Conservation (phyloP, 148 eudicot genomes). For the Camellia sinensis region DNA sequence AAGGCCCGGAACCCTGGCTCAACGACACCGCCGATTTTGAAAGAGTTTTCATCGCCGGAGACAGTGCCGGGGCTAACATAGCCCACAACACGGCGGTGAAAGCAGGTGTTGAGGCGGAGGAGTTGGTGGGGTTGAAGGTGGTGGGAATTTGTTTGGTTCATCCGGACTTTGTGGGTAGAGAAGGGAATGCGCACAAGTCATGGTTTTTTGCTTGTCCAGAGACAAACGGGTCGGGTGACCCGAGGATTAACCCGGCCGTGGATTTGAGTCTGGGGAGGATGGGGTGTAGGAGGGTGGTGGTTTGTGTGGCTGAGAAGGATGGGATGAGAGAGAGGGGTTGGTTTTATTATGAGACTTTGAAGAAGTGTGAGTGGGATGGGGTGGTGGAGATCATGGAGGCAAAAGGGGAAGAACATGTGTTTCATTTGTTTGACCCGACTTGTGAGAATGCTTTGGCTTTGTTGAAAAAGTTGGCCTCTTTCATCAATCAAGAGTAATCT, state of each 20-base stretch:
- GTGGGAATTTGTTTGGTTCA: constrained; percentile 12
- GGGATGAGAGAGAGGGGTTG: neutral
- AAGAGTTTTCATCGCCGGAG: neutral
- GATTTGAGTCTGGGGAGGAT: constrained; percentile 4
- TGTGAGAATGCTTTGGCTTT: constrained; percentile 13
- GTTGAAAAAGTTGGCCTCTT: constrained; percentile 10
- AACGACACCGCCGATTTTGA: neutral
- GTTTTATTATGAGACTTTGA: constrained; percentile 13
- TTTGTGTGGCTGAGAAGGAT: constrained; percentile 20
- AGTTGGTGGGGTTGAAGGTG: neutral
- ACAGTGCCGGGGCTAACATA: neutral
- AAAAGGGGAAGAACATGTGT: constrained; percentile 16
- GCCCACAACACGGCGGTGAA: neutral
- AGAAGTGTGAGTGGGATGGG: constrained; percentile 20
- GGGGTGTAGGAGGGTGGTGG: constrained; percentile 5
- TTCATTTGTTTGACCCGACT: constrained; percentile 13
- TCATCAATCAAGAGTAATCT: neutral
- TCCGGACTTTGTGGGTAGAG: constrained; percentile 6
- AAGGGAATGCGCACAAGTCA: neutral
- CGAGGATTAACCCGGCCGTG: constrained; percentile 11
- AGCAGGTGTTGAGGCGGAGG: constrained; percentile 3
- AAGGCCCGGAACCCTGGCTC: constrained; percentile 5
- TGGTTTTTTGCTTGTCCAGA: constrained; percentile 10
- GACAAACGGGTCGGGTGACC: constrained; percentile 13
- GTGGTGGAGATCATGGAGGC: constrained; percentile 3